Evolutionary conservation across 345 rosid species (phyloP), one percentile per base, ranked within the genome.

Genomic region (Populus alba): DNA sequence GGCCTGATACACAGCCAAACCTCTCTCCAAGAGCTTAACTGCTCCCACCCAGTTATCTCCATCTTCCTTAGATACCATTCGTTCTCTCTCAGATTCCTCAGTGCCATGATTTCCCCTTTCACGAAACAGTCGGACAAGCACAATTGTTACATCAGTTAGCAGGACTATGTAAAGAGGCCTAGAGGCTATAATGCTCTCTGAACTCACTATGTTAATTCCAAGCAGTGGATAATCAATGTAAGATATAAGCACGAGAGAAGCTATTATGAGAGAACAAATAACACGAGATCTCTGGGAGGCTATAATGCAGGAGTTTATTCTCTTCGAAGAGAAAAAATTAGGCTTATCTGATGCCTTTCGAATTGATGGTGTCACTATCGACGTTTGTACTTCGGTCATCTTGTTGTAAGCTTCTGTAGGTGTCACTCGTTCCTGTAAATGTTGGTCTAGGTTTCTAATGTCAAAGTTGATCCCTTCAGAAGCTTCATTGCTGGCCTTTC

Each of bases 131-230:
- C 83, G 82, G 13, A 77, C 76, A 25, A 91, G 80, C 66, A 90
- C 89, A 20, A 88, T 84, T 2, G 88, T 85, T 39, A 85, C 81
- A 80, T 92, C 90, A 20, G 91, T 87, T 39, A 91, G 79, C 47
- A 94, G 69, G 53, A 92, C 78, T n/a, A 89, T 83, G 84, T 84
- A 92, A 73, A 94, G 78, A 16, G 98, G 96, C 83, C 89, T 87
- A 51, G 85, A 77, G 74, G 85, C 85, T 76, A 88, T 66, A 66
- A 87, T 66, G 75, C 84, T 86, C 12, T 78, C 77, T 2, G 88
- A 83, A 66, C 85, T 88, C 23, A 77, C 76, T 20, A 85, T 72
- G 69, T 81, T 79, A 22, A 75, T 25, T 74, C 87, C 86, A 68
- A 88, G 45, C 22, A 86, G 15, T 47, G 90, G 87, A 81, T 80